Evolutionary conservation across 768 basidiomycete genomes (phyloP).

Genomic region (Tubosaeta brunneosetosa): DNA sequence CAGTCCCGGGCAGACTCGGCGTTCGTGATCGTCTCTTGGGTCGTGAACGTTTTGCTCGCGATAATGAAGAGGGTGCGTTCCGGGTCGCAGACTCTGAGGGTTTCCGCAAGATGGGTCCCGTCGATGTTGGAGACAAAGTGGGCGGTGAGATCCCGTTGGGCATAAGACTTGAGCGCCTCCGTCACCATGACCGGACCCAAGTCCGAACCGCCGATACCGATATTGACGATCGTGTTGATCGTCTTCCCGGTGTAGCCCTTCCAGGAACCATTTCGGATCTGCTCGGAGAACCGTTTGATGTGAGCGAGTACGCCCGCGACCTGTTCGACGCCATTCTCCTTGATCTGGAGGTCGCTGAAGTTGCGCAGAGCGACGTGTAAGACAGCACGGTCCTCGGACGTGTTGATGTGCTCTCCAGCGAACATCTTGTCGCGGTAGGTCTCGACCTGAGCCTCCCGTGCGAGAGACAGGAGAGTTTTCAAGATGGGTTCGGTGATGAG

Average conservation of each 20-base stretch:
- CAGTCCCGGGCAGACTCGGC: conserved; percentile 90
- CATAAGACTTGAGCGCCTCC: conserved; percentile 91
- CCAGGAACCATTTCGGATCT: conserved; percentile 83
- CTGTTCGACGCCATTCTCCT: conserved; percentile 77
- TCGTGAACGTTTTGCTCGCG: conserved; percentile 99
- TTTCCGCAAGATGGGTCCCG: conserved; percentile 94
- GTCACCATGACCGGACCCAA: conserved; percentile 99
- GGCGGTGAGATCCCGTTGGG: conserved; percentile 80
- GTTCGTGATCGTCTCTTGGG: conserved; percentile 99
- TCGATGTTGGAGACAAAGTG: conserved; percentile 98
- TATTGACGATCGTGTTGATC: conserved; percentile 95
- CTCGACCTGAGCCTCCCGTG: conserved; percentile 84
- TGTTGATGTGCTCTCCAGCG: conserved; percentile 95
- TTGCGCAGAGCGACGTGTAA: conserved; percentile 91
- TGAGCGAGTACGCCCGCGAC: conserved; percentile 81
- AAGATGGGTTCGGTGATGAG: conserved; percentile 85
- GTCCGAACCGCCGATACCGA: conserved; percentile 98
- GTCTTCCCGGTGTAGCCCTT: conserved; percentile 96
- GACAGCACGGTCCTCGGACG: conserved; percentile 95
- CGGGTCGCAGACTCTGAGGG: conserved; percentile 71
- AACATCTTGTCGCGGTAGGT: conserved; percentile 89
- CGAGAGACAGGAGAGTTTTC: conserved; percentile 70
- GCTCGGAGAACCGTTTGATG: conserved; percentile 85
- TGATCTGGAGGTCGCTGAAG: conserved; percentile 71
- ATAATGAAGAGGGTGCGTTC: conserved; percentile 97